Evolutionary conservation across 352 stramenopile species (phyloP).

Genomic region (Globisporangium sylvaticum): DNA sequence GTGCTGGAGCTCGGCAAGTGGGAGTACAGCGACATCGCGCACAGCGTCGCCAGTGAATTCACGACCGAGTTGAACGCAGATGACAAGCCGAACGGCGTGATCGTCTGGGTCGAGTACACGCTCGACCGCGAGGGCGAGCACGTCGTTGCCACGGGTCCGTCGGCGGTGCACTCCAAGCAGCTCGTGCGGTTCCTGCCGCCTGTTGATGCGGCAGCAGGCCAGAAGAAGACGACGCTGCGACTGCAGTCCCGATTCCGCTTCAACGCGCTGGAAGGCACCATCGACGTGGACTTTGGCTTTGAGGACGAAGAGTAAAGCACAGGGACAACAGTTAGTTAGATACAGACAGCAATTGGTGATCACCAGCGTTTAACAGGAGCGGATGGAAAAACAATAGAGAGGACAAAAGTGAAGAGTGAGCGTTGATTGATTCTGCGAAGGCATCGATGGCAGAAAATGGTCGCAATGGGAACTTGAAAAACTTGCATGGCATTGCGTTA

Average conservation of each 20-base stretch:
- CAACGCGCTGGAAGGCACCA: constrained; percentile 52
- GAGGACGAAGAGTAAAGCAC: constrained; percentile 1
- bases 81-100: constrained; percentile 47
- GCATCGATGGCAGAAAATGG: too few relatives aligned
- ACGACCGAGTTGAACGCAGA: constrained; percentile 12
- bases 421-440: too few relatives aligned
- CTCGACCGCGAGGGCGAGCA: constrained; percentile 41
- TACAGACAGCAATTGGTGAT: neutral
- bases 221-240: neutral
- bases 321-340: neutral
- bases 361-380: neutral
- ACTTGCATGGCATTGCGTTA: too few relatives aligned
- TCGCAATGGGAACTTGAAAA: too few relatives aligned
- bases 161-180: constrained; percentile 66
- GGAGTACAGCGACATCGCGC: constrained; percentile 37
- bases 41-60: constrained; percentile 28
- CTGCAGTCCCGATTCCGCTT: constrained; percentile 42
- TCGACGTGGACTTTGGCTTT: constrained; percentile 45
- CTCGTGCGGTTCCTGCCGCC: constrained; percentile 60
- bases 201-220: neutral
- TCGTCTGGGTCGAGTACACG: constrained; percentile 71
- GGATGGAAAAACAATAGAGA: too few relatives aligned
- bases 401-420: too few relatives aligned
- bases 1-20: constrained; percentile 46
- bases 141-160: constrained; percentile 51